Evolutionary conservation across 1,284 basidiomycete species (phyloP).

Genomic region (Moesziomyces aphidis): DNA sequence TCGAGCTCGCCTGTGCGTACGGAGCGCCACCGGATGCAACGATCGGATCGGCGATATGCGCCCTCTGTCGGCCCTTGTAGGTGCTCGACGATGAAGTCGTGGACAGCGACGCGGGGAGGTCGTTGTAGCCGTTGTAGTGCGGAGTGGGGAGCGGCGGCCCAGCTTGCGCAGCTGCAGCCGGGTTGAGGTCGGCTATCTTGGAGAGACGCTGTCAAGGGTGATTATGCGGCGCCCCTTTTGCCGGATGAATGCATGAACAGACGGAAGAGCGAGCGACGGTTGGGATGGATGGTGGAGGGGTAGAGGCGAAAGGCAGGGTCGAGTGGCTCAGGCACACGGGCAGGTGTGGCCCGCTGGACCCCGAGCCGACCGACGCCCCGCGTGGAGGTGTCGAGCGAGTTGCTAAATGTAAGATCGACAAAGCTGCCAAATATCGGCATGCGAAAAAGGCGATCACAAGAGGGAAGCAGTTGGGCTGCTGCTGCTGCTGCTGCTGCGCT

Average conservation of each 20-base stretch:
- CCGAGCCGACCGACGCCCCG: not conserved
- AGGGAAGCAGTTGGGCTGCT: not conserved
- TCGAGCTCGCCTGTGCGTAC: slow-evolving; percentile 24
- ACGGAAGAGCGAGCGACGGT: not conserved
- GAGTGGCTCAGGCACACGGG: not conserved
- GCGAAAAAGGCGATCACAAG: not conserved
- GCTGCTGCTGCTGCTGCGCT: no score
- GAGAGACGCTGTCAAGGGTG: slow-evolving; percentile 5
- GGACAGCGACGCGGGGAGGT: slow-evolving; percentile 10
- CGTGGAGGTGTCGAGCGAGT: not conserved
- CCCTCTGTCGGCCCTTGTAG: slow-evolving; percentile 16
- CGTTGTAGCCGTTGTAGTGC: slow-evolving; percentile 38
- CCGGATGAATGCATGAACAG: slow-evolving; percentile 8
- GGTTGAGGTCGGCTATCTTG: slow-evolving; percentile 37
- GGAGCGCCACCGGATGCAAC: slow-evolving; percentile 26
- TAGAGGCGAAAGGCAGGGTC: not conserved
- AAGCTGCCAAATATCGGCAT: not conserved
- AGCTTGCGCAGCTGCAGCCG: slow-evolving; percentile 42
- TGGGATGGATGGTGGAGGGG: not conserved
- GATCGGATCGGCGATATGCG: slow-evolving; percentile 39
- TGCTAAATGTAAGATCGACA: not conserved
- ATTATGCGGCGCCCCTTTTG: slow-evolving; percentile 26
- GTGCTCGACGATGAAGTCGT: not conserved
- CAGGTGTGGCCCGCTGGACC: not conserved
- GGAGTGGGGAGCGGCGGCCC: slow-evolving; percentile 14